A percentile compares a stretch with the other conserved stretches of the same genome.
Conservation (phyloP, 768 basidiomycete genomes). For the Dentipellis sp. region DNA sequence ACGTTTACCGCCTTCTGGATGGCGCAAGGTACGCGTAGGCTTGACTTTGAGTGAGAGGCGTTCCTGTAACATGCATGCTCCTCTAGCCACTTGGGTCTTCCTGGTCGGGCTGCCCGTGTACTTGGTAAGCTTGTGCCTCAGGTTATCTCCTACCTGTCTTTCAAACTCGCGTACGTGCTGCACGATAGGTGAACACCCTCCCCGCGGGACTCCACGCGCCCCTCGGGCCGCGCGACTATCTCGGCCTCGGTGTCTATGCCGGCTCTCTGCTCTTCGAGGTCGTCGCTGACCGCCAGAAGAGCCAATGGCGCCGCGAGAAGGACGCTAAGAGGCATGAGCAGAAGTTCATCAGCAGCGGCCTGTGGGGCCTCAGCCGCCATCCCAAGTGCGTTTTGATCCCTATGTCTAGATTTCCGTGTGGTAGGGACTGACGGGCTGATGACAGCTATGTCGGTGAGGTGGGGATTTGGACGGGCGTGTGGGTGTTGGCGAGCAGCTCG, state of each 20-base stretch:
- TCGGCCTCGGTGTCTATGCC: conserved; percentile 43
- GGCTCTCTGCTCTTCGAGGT: conserved; percentile 53
- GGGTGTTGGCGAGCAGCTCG: conserved; percentile 42
- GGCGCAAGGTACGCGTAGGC: conserved; percentile 36
- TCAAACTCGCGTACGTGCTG: neutral
- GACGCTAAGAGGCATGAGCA: conserved; percentile 59
- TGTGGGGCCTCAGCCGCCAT: conserved; percentile 62
- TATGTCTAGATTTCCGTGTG: neutral
- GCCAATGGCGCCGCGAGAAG: conserved; percentile 48
- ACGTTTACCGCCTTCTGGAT: conserved; percentile 55
- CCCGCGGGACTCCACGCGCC: conserved; percentile 40
- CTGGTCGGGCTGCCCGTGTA: conserved; percentile 64
- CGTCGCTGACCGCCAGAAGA: conserved; percentile 57
- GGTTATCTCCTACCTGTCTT: neutral
- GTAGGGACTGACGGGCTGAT: neutral
- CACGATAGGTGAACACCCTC: conserved; percentile 36
- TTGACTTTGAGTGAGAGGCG: neutral
- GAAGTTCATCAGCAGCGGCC: conserved; percentile 55
- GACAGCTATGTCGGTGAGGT: conserved; percentile 67
- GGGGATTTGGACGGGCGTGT: conserved; percentile 61
- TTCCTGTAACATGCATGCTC: neutral
- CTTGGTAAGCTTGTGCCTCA: conserved; percentile 24
- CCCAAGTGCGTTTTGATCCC: conserved; percentile 48
- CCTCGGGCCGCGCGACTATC: conserved; percentile 45
- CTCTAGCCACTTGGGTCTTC: conserved; percentile 53